A percentile compares a stretch with the other conserved stretches of the same genome.
These are phyloP conservation scores for Apiospora phragmitis DNA, from an alignment of 2,329 filamentous ascomycete genomes.

Conservation along the genomic window DNA sequence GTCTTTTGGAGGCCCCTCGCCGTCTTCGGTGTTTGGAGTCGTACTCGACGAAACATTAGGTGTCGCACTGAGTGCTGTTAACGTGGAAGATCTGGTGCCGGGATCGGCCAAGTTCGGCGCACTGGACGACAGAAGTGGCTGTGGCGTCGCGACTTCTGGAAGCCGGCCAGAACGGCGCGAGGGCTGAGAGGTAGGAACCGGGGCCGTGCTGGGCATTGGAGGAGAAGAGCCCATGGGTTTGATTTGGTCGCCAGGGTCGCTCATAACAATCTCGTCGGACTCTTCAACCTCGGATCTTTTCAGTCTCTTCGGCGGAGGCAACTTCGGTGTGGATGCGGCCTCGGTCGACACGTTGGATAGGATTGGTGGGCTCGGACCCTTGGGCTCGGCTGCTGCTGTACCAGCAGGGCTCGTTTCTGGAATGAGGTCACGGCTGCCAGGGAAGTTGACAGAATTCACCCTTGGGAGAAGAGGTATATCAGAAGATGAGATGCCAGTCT, in stretches of 20 bases:
- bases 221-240: conserved; percentile 6
- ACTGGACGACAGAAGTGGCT: neutral
- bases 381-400: conserved; percentile 8
- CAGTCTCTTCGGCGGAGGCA: neutral
- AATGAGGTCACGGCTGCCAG: neutral
- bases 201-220: conserved; percentile 7
- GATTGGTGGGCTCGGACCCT: neutral
- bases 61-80: conserved; percentile 28
- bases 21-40: conserved; percentile 27
- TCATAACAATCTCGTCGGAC: neutral
- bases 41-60: conserved; percentile 26
- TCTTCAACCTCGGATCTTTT: neutral
- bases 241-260: neutral
- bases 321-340: neutral
- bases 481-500: neutral
- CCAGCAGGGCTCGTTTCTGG: conserved; percentile 2
- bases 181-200: conserved; percentile 13
- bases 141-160: neutral
- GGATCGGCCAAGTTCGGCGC: neutral
- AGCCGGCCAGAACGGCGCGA: neutral
- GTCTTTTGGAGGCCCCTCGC: conserved; percentile 13
- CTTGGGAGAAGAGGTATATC: neutral
- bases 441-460: neutral
- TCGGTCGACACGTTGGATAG: neutral
- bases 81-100: conserved; percentile 25